A percentile compares a stretch with the other conserved stretches of the same genome.
Conservation (phyloP, 179 eudicot species). For the Drosera spatulata region DNA sequence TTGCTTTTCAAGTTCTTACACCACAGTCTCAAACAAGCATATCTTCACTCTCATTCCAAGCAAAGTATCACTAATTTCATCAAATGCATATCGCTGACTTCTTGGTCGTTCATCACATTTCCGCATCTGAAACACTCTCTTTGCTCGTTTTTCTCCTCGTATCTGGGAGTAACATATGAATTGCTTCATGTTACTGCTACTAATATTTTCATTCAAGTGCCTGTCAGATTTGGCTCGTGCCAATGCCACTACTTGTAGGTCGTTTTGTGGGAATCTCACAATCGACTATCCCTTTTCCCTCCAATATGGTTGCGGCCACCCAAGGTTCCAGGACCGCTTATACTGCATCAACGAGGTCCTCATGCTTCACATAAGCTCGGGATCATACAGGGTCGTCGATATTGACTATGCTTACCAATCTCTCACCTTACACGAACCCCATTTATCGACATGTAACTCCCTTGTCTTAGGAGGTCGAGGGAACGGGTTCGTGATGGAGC, state of each 20-base stretch:
- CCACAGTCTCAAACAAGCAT: constrained; percentile 1
- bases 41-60: constrained; percentile 24
- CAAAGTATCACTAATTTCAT: constrained; percentile 38
- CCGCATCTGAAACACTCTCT: too few species aligned
- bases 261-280: constrained; percentile 75
- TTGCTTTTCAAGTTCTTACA: not conserved
- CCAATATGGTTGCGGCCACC: constrained; percentile 79
- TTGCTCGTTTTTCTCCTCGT: too few species aligned
- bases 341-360: constrained; percentile 77
- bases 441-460: constrained; percentile 68
- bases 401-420: constrained; percentile 76
- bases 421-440: constrained; percentile 74
- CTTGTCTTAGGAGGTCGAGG: constrained; percentile 54
- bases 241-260: constrained; percentile 40
- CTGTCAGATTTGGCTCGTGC: constrained; percentile 19
- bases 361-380: constrained; percentile 84
- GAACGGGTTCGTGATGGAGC: constrained; percentile 80
- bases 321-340: constrained; percentile 63
- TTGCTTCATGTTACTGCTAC: constrained; percentile 2
- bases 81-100: not conserved
- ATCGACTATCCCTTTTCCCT: constrained; percentile 67
- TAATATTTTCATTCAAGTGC: constrained; percentile 15
- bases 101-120: too few species aligned
- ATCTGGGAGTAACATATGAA: constrained; percentile 10
- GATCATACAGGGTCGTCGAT: constrained; percentile 74